Evolutionary conservation across 1,284 basidiomycete species (phyloP).

Genomic region (Cryptococcus wingfieldii): DNA sequence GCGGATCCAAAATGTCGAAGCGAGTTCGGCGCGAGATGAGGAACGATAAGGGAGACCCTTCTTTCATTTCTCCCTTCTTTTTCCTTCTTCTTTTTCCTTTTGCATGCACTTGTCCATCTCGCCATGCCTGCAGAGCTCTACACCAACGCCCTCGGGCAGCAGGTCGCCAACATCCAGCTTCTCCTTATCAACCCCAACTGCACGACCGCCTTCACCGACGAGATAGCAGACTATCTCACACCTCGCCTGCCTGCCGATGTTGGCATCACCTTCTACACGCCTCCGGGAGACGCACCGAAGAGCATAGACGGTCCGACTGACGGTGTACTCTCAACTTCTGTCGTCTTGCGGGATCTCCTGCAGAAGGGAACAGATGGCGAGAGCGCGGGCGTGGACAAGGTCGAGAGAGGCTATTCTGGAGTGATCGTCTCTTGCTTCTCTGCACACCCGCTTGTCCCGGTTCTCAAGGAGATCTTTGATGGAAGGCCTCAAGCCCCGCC

Average conservation of each 20-base stretch:
- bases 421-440: conserved; percentile 16
- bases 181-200: conserved; percentile 19
- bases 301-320: conserved; percentile 14
- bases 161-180: conserved; percentile 7
- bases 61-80: background rate
- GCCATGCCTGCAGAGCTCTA: background rate
- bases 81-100: background rate
- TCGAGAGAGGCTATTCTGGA: conserved; percentile 5
- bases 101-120: background rate
- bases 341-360: conserved; percentile 7
- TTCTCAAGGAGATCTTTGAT: conserved; percentile 2
- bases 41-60: no score
- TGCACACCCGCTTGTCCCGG: conserved; percentile 11
- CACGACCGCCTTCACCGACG: conserved; percentile 14
- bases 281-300: conserved; percentile 3
- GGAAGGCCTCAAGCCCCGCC: background rate
- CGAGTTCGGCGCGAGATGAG: no score
- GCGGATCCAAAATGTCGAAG: background rate
- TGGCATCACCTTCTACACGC: conserved; percentile 11
- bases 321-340: conserved; percentile 10
- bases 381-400: background rate
- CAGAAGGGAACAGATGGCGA: background rate
- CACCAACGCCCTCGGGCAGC: conserved; percentile 5
- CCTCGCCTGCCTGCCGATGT: conserved; percentile 4
- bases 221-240: conserved; percentile 3